Evolutionary conservation across 2,329 filamentous ascomycete genomes (phyloP).

Genomic region (Alternaria angustiovoidea): DNA sequence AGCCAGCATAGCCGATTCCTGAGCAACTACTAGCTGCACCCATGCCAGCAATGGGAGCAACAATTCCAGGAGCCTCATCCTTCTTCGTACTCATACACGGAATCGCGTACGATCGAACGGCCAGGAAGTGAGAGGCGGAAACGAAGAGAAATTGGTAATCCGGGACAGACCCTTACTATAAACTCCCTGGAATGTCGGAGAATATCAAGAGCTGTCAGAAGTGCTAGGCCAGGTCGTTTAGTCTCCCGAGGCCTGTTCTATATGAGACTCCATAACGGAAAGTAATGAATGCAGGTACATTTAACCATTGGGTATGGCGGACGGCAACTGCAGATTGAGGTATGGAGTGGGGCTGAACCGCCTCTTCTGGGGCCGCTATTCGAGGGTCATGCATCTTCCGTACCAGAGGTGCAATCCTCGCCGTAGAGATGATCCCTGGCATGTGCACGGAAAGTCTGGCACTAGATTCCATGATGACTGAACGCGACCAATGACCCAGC

Average conservation of each 20-base stretch:
- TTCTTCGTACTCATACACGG: constrained; percentile 9
- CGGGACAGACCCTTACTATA: constrained; percentile 2
- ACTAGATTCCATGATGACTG: constrained; percentile 12
- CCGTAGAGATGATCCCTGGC: constrained; percentile 11
- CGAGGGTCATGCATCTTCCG: constrained; percentile 12
- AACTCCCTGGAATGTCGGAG: constrained; percentile 1
- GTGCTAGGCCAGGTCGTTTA: constrained; percentile 3
- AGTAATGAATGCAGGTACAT: constrained; percentile 8
- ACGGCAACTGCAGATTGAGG: constrained; percentile 11
- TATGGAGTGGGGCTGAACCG: constrained; percentile 7
- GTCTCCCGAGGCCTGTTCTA: constrained; percentile 4
- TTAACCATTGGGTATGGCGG: constrained; percentile 8
- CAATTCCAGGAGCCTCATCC: constrained; percentile 27
- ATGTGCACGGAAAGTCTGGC: constrained; percentile 6
- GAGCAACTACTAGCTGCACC: constrained; percentile 24
- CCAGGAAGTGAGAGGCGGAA: constrained; percentile 1
- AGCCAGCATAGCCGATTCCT: constrained; percentile 19
- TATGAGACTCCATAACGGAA: constrained; percentile 11
- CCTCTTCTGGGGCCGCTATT: constrained; percentile 7
- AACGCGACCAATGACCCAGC: constrained; percentile 8
- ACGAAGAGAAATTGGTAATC: constrained; percentile 1
- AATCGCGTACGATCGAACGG: background rate
- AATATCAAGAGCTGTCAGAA: constrained; percentile 13
- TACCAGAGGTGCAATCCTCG: constrained; percentile 4
- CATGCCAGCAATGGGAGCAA: constrained; percentile 27